Conservation (phyloP, 768 basidiomycete genomes). For the Psilocybe cyanescens region DNA sequence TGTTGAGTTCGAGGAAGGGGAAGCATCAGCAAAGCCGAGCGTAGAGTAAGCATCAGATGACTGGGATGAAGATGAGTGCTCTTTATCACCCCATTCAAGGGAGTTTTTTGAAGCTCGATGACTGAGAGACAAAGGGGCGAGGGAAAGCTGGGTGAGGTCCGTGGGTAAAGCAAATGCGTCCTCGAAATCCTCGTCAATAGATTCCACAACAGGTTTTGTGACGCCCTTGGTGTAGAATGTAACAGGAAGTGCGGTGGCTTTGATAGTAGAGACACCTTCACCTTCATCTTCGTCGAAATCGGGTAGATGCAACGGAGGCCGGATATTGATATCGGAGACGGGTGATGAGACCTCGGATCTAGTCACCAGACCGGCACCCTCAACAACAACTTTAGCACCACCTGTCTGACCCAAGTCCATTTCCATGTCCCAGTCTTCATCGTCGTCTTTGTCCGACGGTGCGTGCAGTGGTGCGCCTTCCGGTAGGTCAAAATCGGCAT, state of each 20-base stretch:
- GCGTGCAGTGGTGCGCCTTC: constrained; percentile 73
- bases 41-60: constrained; percentile 89
- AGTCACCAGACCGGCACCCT: constrained; percentile 39
- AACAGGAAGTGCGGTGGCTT: constrained; percentile 54
- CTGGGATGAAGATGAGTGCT: constrained; percentile 80
- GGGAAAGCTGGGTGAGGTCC: constrained; percentile 80
- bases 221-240: constrained; percentile 35
- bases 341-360: constrained; percentile 39
- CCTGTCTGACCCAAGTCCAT: constrained; percentile 68
- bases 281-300: constrained; percentile 62
- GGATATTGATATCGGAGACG: constrained; percentile 58
- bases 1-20: constrained; percentile 72
- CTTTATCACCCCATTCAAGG: constrained; percentile 85
- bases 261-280: constrained; percentile 85
- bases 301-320: constrained; percentile 59
- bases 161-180: constrained; percentile 81
- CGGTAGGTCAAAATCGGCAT: constrained; percentile 85
- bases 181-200: constrained; percentile 81
- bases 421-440: constrained; percentile 83
- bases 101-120: constrained; percentile 84
- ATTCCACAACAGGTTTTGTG: constrained; percentile 33
- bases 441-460: constrained; percentile 66
- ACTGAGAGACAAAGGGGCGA: constrained; percentile 74
- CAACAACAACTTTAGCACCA: constrained; percentile 47
- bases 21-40: constrained; percentile 73